These are phyloP conservation scores for Podaxis rugospora DNA, from an alignment of 768 basidiomycete species.

Conservation along the genomic window DNA sequence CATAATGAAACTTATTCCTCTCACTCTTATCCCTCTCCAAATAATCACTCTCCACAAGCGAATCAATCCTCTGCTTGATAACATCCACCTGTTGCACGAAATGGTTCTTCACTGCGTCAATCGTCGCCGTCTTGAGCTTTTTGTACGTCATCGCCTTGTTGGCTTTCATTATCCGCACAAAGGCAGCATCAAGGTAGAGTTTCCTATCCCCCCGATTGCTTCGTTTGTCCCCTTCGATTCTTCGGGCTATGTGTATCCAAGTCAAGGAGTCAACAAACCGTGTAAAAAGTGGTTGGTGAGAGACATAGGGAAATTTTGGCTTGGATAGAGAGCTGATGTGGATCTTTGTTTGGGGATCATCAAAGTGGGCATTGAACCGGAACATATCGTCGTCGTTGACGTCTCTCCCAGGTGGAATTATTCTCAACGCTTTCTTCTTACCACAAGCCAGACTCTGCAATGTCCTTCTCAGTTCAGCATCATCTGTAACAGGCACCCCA, in stretches of 20 bases:
- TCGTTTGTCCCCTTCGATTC: slow-evolving; percentile 80
- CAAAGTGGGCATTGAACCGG: slow-evolving; percentile 77
- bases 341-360: slow-evolving; percentile 71
- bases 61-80: slow-evolving; percentile 83
- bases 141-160: slow-evolving; percentile 80
- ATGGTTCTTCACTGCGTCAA: slow-evolving; percentile 83
- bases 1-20: slow-evolving; percentile 69
- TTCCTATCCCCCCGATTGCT: slow-evolving; percentile 82
- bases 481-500: slow-evolving; percentile 38
- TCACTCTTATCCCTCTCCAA: slow-evolving; percentile 72
- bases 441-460: slow-evolving; percentile 92
- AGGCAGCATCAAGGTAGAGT: slow-evolving; percentile 86
- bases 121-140: slow-evolving; percentile 75
- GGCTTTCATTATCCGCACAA: slow-evolving; percentile 95
- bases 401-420: slow-evolving; percentile 74
- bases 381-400: slow-evolving; percentile 77
- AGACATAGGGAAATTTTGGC: slow-evolving; percentile 80
- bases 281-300: not conserved
- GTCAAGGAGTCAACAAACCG: not conserved
- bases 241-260: slow-evolving; percentile 53
- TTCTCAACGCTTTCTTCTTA: slow-evolving; percentile 83
- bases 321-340: slow-evolving; percentile 95
- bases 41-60: slow-evolving; percentile 84
- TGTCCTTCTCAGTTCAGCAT: slow-evolving; percentile 71
- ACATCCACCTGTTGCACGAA: slow-evolving; percentile 80